These are phyloP conservation scores for Nasturtium officinale DNA, from an alignment of 345 rosid genomes.

Conservation along the genomic window DNA sequence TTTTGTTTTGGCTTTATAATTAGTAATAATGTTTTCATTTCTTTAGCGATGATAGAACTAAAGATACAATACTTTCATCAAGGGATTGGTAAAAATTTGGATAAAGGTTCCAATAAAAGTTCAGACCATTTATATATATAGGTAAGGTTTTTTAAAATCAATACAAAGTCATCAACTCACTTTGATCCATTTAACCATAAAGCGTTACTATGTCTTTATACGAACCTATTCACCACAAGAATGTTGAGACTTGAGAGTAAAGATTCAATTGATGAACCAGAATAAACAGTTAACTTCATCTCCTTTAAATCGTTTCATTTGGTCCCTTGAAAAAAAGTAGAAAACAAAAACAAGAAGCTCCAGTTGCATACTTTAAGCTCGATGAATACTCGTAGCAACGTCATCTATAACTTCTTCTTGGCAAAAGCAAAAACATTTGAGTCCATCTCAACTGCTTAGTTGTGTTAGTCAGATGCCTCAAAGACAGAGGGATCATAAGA, in stretches of 20 bases:
- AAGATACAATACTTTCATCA: no score
- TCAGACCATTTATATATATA: no score
- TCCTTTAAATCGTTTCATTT: not conserved
- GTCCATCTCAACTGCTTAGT: constrained; percentile 18
- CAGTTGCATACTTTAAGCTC: constrained; percentile 7
- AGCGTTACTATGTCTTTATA: no score
- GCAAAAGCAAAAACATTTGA: not conserved
- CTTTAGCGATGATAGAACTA: no score
- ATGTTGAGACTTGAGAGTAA: not conserved
- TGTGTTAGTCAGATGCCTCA: constrained; percentile 18
- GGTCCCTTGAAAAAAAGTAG: not conserved
- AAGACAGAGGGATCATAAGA: not conserved
- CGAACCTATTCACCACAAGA: no score
- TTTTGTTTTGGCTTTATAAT: no score
- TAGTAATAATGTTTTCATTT: no score
- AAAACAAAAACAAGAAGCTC: constrained; percentile 4
- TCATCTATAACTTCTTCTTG: not conserved
- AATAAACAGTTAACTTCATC: constrained; percentile 1
- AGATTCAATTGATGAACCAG: not conserved
- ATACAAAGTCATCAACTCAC: no score
- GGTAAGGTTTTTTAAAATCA: no score
- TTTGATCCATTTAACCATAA: no score
- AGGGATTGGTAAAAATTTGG: no score
- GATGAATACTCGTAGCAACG: not conserved
- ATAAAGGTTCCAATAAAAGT: no score